A percentile compares a stretch with the other conserved stretches of the same genome.
Evolutionary conservation across 495 filamentous ascomycete genomes (phyloP).

Genomic region (Geoglossum glabrum): DNA sequence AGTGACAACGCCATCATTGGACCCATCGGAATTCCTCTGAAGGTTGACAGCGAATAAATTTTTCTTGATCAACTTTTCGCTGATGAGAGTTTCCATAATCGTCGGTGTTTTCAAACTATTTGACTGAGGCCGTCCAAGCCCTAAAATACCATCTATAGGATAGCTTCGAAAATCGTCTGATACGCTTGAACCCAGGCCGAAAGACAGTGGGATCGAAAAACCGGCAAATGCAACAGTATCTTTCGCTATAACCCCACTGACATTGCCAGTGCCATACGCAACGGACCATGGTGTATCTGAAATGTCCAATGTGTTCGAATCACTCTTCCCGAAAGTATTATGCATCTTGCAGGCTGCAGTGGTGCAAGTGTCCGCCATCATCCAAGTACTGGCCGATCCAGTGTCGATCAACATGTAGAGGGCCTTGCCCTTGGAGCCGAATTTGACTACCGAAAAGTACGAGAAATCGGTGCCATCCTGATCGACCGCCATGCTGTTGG

Average conservation of each 20-base stretch:
- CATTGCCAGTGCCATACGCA: conserved; percentile 49
- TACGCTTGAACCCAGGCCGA: conserved; percentile 48
- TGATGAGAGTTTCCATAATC: conserved; percentile 40
- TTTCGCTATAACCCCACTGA: conserved; percentile 37
- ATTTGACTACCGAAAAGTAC: conserved; percentile 48
- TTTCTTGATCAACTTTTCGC: conserved; percentile 32
- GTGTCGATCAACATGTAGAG: conserved; percentile 65
- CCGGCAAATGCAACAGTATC: conserved; percentile 48
- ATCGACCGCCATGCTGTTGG: conserved; percentile 42
- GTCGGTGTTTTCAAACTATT: conserved; percentile 29
- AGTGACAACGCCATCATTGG: conserved; percentile 53
- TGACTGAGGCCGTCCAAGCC: conserved; percentile 35
- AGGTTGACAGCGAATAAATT: conserved; percentile 53
- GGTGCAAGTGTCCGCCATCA: conserved; percentile 46
- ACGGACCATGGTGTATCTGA: conserved; percentile 33
- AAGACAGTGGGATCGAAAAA: conserved; percentile 35
- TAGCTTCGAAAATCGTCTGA: conserved; percentile 50
- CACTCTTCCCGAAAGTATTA: conserved; percentile 38
- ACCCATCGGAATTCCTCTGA: conserved; percentile 37
- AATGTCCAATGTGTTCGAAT: conserved; percentile 35
- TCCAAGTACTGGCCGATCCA: conserved; percentile 59
- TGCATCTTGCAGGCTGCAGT: conserved; percentile 40
- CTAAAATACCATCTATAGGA: conserved; percentile 75
- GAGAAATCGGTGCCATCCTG: conserved; percentile 61
- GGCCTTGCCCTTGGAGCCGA: conserved; percentile 42